Percentiles rank a stretch among this genome's conserved stretches.
phyloP scores from a whole-genome alignment of 768 basidiomycete species.

The Hygrophorus russula region DNA sequence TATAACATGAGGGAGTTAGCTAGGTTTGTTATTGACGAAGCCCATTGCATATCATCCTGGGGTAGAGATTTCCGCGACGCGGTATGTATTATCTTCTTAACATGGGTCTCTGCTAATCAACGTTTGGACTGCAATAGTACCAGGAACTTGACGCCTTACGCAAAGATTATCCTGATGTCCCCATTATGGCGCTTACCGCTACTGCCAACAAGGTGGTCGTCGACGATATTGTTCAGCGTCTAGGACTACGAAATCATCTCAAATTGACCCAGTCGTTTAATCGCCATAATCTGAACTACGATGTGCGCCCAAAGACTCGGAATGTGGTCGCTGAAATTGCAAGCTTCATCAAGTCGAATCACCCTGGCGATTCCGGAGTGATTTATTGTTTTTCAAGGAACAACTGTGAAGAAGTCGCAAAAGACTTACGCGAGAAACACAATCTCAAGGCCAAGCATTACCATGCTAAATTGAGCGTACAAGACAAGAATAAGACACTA shows the following conservation, averaged over 20 bases:
- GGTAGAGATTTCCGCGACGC: conserved; percentile 87
- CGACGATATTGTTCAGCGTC: conserved; percentile 64
- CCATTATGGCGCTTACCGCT: conserved; percentile 94
- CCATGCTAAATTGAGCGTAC: conserved; percentile 65
- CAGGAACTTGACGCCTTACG: conserved; percentile 57
- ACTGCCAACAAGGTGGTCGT: conserved; percentile 77
- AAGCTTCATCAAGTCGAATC: conserved; percentile 49
- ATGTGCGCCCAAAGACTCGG: conserved; percentile 30
- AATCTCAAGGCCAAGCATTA: conserved; percentile 66
- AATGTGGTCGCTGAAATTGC: conserved; percentile 48
- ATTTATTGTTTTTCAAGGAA: conserved; percentile 70
- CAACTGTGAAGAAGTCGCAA: conserved; percentile 75
- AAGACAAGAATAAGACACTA: conserved; percentile 54
- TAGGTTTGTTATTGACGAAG: conserved; percentile 92
- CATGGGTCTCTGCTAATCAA: not conserved
- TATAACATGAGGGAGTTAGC: conserved; percentile 52
- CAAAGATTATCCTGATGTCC: conserved; percentile 62
- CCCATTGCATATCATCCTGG: conserved; percentile 92
- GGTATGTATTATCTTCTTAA: conserved; percentile 28
- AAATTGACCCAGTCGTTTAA: conserved; percentile 83
- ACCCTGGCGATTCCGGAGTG: conserved; percentile 59
- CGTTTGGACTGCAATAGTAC: conserved; percentile 36
- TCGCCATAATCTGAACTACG: conserved; percentile 83
- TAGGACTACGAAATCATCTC: conserved; percentile 48
- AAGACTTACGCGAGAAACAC: conserved; percentile 40